Evolutionary conservation across 257 asterid genomes (phyloP), one percentile per base, ranked within the genome.

Genomic region (Nicotiana paniculata): DNA sequence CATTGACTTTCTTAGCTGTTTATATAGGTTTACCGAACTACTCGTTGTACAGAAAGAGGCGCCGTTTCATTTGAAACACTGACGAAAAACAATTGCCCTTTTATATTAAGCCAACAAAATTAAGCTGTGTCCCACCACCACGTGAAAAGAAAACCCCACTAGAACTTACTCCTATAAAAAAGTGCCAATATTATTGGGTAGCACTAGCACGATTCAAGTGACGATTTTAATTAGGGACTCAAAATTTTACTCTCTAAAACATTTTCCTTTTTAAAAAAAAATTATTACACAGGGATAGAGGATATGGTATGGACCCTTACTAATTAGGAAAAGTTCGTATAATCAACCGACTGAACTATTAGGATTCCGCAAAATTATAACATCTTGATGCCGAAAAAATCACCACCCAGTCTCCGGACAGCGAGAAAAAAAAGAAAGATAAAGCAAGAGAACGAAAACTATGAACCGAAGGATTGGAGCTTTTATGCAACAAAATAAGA

Each of bases 141-240:
- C 26, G 82, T 61, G 75, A 79, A 79, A 79, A 79, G 59, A 53
- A 15, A 79, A 37, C 72, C 72, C 82, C 63, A 51, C 63, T 75
- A 75, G 24, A 59, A 39, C 24, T 64, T 48, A 39, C 61, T 37
- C 54, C 58, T 81, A 30, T 67, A 81, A 81, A 53, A 55, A 28
- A 11, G 43, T 53, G 68, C 78, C 83, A 48, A 74, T 26, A 81
- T 30, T 30, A 53, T 81, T 61, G 21, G 43, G 57, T 10, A 79
- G 15, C 62, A 74, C 24, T 48, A 13, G 79, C 1, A 26, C 62
- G 9, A 74, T 48, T 74, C 21, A 48, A 48, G 61, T 48, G 62
- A 43, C 15, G 24, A 24, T 9, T 48, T 48, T 18, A 24, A 13
- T 48, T 8, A 15, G 26, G 62, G 4, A 15, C 63, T 26, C 75